Evolutionary conservation across 805 yeast genomes (phyloP).

Genomic region (Saccharomycopsis oosterbeekiorum): DNA sequence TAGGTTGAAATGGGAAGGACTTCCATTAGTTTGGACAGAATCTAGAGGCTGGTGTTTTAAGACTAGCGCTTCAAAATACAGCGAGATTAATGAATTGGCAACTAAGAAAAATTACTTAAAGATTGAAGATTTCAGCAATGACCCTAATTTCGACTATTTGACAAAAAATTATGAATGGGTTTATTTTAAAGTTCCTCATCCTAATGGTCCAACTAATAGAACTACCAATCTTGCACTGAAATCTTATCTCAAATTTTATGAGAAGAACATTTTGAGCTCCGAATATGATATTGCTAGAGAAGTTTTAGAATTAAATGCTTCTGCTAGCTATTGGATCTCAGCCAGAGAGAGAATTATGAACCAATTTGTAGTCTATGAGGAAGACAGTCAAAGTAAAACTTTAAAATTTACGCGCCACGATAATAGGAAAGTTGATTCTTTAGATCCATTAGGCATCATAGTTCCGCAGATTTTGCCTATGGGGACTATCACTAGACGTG

Average conservation of each 20-base stretch:
- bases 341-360: slow-evolving; percentile 73
- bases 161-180: slow-evolving; percentile 18
- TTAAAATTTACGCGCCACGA: slow-evolving; percentile 7
- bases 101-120: slow-evolving; percentile 10
- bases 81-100: slow-evolving; percentile 28
- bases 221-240: slow-evolving; percentile 75
- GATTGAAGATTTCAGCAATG: slow-evolving; percentile 19
- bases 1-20: slow-evolving; percentile 74
- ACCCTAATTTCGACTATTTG: slow-evolving; percentile 15
- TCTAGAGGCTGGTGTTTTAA: slow-evolving; percentile 83
- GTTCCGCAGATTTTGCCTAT: slow-evolving; percentile 77
- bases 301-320: slow-evolving; percentile 66
- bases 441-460: slow-evolving; percentile 52
- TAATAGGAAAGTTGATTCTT: slow-evolving; percentile 8
- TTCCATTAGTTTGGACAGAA: slow-evolving; percentile 75
- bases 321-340: slow-evolving; percentile 89
- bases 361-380: slow-evolving; percentile 71
- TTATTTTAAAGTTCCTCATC: slow-evolving; percentile 76
- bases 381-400: slow-evolving; percentile 5
- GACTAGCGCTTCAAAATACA: slow-evolving; percentile 33
- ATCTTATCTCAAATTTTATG: slow-evolving; percentile 59
- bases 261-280: slow-evolving; percentile 62
- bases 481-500: slow-evolving; percentile 96
- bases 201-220: slow-evolving; percentile 63
- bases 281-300: slow-evolving; percentile 62